Conservation (phyloP, 768 basidiomycete genomes). For the Calocera viscosa region DNA sequence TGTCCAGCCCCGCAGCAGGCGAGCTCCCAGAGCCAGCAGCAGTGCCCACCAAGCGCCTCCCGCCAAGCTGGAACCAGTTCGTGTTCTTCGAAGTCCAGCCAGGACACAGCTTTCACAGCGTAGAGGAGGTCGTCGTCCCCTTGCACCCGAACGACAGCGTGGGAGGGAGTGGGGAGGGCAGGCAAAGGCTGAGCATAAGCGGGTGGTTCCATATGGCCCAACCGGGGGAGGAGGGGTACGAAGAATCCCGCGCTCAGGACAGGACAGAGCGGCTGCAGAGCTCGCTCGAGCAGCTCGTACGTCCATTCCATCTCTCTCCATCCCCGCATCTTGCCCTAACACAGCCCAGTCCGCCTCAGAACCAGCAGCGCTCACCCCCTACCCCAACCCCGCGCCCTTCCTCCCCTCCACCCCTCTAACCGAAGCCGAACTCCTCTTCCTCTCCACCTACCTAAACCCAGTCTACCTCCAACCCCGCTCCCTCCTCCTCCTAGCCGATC, state of each 20-base stretch:
- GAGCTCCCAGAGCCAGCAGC: conserved; percentile 57
- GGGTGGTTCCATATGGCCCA: conserved; percentile 96
- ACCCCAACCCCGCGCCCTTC: conserved; percentile 8
- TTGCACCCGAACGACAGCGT: no score
- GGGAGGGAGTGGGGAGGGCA: conserved; percentile 45
- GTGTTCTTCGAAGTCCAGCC: conserved; percentile 65
- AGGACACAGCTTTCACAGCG: conserved; percentile 88
- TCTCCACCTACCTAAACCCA: conserved; percentile 75
- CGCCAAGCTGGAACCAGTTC: conserved; percentile 73
- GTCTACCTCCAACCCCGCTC: conserved; percentile 77
- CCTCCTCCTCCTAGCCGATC: conserved; percentile 60
- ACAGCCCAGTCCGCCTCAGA: conserved; percentile 38
- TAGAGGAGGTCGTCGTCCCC: conserved; percentile 92
- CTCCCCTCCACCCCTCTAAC: conserved; percentile 34
- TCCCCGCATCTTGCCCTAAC: conserved; percentile 29
- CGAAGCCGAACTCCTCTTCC: conserved; percentile 51
- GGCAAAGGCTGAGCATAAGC: conserved; percentile 73
- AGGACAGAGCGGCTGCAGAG: conserved; percentile 44
- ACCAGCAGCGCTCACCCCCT: conserved; percentile 21
- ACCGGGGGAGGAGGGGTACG: conserved; percentile 80
- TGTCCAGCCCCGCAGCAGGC: conserved; percentile 41
- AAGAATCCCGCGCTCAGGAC: conserved; percentile 33
- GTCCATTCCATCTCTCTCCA: conserved; percentile 33
- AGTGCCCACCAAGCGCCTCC: conserved; percentile 52
- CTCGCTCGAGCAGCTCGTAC: conserved; percentile 84